These are phyloP conservation scores for Russula sp. DNA, from an alignment of 768 basidiomycete genomes.

Conservation along the genomic window DNA sequence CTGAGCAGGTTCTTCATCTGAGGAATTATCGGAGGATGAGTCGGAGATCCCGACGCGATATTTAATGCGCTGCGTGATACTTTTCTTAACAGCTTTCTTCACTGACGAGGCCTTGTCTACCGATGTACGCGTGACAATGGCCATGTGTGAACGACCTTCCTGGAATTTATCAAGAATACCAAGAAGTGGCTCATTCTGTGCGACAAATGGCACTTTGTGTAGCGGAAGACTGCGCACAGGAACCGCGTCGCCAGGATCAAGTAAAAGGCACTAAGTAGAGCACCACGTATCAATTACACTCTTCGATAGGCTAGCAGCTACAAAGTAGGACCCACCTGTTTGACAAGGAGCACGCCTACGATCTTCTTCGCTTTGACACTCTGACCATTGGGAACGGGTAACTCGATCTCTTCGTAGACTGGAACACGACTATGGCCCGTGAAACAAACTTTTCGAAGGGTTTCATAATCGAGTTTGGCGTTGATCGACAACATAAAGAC, in stretches of 20 bases:
- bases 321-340: conserved; percentile 48
- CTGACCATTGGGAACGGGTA: conserved; percentile 27
- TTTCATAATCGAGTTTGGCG: conserved; percentile 75
- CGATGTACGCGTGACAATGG: conserved; percentile 57
- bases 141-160: conserved; percentile 89
- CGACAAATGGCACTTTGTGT: conserved; percentile 83
- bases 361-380: conserved; percentile 72
- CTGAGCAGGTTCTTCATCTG: conserved; percentile 40
- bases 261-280: conserved; percentile 30
- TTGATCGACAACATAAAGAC: conserved; percentile 90
- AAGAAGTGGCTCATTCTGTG: conserved; percentile 80
- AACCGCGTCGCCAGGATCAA: conserved; percentile 56
- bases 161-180: conserved; percentile 87
- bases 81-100: conserved; percentile 78
- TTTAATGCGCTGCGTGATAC: conserved; percentile 74
- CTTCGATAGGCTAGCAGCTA: neutral
- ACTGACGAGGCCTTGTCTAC: conserved; percentile 60
- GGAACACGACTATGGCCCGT: conserved; percentile 32
- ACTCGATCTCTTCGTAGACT: conserved; percentile 31
- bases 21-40: conserved; percentile 44
- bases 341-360: conserved; percentile 81
- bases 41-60: conserved; percentile 62
- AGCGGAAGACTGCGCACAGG: conserved; percentile 81
- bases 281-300: conserved; percentile 3
- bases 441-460: conserved; percentile 41